Conservation (phyloP, 2,329 filamentous ascomycete genomes). For the Hirsutella minnesotensis region DNA sequence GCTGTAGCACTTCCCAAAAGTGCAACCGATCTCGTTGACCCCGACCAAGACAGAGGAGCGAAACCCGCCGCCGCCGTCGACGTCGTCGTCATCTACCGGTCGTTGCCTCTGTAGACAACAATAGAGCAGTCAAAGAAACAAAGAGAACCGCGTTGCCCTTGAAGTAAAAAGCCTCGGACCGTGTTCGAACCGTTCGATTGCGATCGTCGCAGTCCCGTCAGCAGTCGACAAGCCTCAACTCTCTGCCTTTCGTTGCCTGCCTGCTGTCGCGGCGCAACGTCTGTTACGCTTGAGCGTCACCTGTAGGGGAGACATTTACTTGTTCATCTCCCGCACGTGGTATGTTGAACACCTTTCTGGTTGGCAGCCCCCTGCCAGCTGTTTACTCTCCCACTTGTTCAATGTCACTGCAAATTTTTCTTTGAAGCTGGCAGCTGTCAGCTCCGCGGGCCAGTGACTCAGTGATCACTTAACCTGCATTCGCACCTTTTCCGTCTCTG, state of each 20-base stretch:
- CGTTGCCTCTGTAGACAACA: constrained; percentile 25
- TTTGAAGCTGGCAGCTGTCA: no score
- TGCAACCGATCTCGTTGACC: constrained; percentile 23
- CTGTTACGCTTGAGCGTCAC: constrained; percentile 21
- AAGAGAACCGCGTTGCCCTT: constrained; percentile 5
- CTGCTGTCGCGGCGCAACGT: constrained; percentile 11
- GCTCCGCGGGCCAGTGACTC: not conserved
- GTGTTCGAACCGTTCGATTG: constrained; percentile 1
- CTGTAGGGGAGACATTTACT: constrained; percentile 87
- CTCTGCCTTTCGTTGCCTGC: constrained; percentile 5
- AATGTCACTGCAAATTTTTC: not conserved
- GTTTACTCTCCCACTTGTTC: no score
- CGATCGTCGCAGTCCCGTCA: not conserved
- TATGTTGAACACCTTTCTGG: constrained; percentile 27
- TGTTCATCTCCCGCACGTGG: constrained; percentile 85
- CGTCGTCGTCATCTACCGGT: constrained; percentile 20
- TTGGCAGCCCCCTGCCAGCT: constrained; percentile 20
- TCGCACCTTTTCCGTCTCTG: not conserved
- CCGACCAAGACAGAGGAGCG: constrained; percentile 22
- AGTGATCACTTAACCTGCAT: not conserved
- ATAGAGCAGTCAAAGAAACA: constrained; percentile 15
- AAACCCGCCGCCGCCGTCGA: constrained; percentile 10
- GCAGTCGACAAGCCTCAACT: not conserved
- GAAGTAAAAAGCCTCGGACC: constrained; percentile 17
- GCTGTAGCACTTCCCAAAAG: constrained; percentile 15